Percentiles rank a stretch among this genome's conserved stretches.
phyloP scores from a whole-genome alignment of 352 stramenopile genomes.

The Blastocystis sp. region DNA sequence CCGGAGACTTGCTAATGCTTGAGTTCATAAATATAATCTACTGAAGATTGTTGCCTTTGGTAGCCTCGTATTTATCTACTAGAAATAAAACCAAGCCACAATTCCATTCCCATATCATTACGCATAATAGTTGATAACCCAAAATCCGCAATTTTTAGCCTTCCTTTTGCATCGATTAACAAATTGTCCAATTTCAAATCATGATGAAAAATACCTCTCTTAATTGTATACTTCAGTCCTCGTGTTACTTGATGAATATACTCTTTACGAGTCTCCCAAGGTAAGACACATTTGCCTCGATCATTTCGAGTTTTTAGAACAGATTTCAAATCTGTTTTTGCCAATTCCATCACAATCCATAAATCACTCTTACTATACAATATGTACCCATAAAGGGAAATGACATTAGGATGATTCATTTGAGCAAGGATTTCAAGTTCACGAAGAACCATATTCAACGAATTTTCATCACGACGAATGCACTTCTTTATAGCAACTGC shows the following conservation, averaged over 20 bases:
- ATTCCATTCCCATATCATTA: neutral
- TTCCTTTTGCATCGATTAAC: neutral
- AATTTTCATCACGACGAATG: neutral
- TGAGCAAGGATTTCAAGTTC: neutral
- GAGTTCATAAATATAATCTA: neutral
- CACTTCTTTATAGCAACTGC: constrained; percentile 22
- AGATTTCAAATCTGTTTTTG: neutral
- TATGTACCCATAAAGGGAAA: constrained; percentile 14
- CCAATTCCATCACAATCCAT: neutral
- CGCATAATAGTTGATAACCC: neutral
- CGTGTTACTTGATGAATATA: constrained; percentile 27
- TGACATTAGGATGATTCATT: neutral
- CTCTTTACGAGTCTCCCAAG: neutral
- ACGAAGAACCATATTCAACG: neutral
- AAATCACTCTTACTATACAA: neutral
- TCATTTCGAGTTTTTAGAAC: neutral
- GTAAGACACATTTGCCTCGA: neutral
- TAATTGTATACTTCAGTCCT: neutral
- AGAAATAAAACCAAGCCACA: neutral
- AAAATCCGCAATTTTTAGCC: constrained; percentile 36
- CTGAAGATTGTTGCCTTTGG: constrained; percentile 13
- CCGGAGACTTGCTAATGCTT: neutral
- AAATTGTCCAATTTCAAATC: constrained; percentile 53
- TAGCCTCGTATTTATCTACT: too few relatives aligned
- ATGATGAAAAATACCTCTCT: neutral